Conservation (phyloP, 108 stramenopile genomes). For the Parietichytrium sp. region DNA sequence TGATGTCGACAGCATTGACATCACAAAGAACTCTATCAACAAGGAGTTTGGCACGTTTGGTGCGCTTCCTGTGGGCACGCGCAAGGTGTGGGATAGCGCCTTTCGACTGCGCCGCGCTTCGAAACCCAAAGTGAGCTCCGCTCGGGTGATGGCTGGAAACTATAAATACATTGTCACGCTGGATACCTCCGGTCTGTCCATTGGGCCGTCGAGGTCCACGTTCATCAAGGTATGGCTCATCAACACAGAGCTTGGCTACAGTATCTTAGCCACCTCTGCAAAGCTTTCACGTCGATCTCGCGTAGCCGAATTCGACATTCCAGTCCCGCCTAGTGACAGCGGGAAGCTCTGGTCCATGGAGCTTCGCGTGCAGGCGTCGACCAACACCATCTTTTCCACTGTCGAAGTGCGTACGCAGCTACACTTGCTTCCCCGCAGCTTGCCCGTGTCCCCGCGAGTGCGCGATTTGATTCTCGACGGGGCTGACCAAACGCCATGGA, state of each 20-base stretch:
- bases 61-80: slow-evolving; percentile 1
- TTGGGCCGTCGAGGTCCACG: background rate
- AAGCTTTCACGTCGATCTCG: too few relatives aligned
- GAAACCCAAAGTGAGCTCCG: background rate
- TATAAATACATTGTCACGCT: background rate
- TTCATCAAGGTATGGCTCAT: slow-evolving; percentile 26
- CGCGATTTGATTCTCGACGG: too few relatives aligned
- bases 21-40: background rate
- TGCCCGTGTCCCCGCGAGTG: too few relatives aligned
- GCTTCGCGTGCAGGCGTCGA: slow-evolving; percentile 34
- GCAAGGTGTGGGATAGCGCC: background rate
- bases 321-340: background rate
- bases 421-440: too few relatives aligned
- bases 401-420: too few relatives aligned
- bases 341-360: background rate
- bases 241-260: slow-evolving; percentile 33
- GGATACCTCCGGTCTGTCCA: background rate
- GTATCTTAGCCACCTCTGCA: background rate
- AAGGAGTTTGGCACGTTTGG: slow-evolving; percentile 23
- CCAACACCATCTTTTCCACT: too few relatives aligned
- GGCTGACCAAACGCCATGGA: too few relatives aligned
- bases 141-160: background rate
- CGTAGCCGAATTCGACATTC: slow-evolving; percentile 27
- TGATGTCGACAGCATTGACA: slow-evolving; percentile 9
- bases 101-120: background rate